These are phyloP conservation scores for Fomitopsis pinicola DNA, from an alignment of 1,284 basidiomycete species.

Conservation along the genomic window DNA sequence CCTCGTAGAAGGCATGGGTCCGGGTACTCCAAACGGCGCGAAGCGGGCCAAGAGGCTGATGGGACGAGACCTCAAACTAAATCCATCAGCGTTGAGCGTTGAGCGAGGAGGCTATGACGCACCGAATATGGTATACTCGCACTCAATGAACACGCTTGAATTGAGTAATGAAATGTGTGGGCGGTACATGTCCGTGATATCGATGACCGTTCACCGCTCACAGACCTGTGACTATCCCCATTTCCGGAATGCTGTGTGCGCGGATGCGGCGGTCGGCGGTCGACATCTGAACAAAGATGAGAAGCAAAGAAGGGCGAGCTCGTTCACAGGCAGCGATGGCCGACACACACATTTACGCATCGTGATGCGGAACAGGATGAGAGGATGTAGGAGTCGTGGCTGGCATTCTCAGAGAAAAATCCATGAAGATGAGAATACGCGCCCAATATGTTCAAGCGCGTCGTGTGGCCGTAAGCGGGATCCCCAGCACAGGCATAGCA, in stretches of 20 bases:
- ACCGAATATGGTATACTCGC: background rate
- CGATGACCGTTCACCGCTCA: background rate
- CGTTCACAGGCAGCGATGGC: background rate
- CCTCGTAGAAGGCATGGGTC: background rate
- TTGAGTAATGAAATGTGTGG: background rate
- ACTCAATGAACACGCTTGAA: background rate
- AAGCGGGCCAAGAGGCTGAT: background rate
- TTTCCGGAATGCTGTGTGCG: background rate
- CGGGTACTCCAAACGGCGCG: background rate
- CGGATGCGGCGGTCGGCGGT: background rate
- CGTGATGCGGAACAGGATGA: slow-evolving; percentile 4
- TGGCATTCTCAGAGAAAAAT: background rate
- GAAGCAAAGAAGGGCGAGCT: background rate
- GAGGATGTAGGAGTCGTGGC: background rate
- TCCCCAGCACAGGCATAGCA: background rate
- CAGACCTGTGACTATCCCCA: background rate
- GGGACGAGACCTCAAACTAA: background rate
- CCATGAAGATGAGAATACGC: background rate
- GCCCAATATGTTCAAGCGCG: slow-evolving; percentile 5
- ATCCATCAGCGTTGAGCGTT: background rate
- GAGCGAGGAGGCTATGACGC: background rate
- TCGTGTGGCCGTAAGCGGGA: background rate
- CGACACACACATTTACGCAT: background rate
- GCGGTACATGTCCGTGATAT: background rate
- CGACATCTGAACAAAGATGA: background rate